Evolutionary conservation across 2,329 filamentous ascomycete genomes (phyloP).

Genomic region (Pleomassaria siparia): DNA sequence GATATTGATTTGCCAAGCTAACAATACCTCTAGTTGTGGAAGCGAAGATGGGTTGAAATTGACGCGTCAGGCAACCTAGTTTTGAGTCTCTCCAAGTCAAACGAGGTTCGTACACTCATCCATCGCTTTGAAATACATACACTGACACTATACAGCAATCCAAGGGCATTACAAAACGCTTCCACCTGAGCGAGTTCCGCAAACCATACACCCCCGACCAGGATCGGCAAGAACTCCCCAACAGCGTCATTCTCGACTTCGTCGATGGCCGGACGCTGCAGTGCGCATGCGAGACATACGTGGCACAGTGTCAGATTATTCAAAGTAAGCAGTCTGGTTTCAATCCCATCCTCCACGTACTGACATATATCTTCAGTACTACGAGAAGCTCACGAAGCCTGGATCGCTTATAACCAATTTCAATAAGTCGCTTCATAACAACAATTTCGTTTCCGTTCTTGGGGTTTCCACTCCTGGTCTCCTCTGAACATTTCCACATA

Average conservation of each 20-base stretch:
- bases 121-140: constrained; percentile 1
- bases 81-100: constrained; percentile 69
- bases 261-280: constrained; percentile 63
- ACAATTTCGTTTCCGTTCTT: constrained; percentile 12
- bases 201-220: constrained; percentile 81
- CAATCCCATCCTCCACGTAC: background rate
- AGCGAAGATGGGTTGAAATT: constrained; percentile 83
- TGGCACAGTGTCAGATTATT: constrained; percentile 38
- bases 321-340: constrained; percentile 26
- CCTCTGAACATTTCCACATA: constrained; percentile 12
- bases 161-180: constrained; percentile 71
- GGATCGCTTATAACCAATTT: constrained; percentile 35
- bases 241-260: constrained; percentile 72
- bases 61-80: constrained; percentile 83
- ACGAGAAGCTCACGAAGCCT: constrained; percentile 41
- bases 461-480: constrained; percentile 3
- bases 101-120: constrained; percentile 42
- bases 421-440: constrained; percentile 9
- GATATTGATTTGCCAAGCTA: constrained; percentile 5
- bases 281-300: constrained; percentile 52
- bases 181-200: constrained; percentile 82
- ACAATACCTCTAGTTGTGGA: constrained; percentile 67
- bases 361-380: constrained; percentile 31
- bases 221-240: constrained; percentile 87
- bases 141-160: constrained; percentile 25